A percentile compares a stretch with the other conserved stretches of the same genome.
Evolutionary conservation across 2,329 filamentous ascomycete genomes (phyloP).

Genomic region (Zymoseptoria ardabiliae): DNA sequence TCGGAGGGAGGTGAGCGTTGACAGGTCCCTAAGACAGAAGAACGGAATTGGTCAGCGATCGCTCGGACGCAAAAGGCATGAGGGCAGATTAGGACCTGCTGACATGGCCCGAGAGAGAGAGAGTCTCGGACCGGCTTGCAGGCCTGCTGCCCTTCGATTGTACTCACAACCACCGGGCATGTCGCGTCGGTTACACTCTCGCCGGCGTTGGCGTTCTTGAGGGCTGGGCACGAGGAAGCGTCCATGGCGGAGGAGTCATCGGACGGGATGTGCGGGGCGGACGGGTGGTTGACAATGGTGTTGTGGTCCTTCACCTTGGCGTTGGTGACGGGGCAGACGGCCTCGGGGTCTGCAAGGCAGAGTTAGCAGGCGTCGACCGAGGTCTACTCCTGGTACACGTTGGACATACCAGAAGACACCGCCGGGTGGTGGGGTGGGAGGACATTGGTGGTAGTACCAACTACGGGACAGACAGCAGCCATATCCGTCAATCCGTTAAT

Average conservation of each 20-base stretch:
- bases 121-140: too few relatives aligned
- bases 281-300: slow-evolving; percentile 35
- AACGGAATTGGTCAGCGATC: too few relatives aligned
- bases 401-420: slow-evolving; percentile 11
- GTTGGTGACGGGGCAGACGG: slow-evolving; percentile 40
- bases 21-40: too few relatives aligned
- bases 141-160: too few relatives aligned
- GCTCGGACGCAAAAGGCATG: too few relatives aligned
- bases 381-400: neutral
- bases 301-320: slow-evolving; percentile 41
- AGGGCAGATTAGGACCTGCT: too few relatives aligned
- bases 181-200: slow-evolving; percentile 37
- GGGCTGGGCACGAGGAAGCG: slow-evolving; percentile 36
- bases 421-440: slow-evolving; percentile 39
- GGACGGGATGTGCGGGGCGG: slow-evolving; percentile 25
- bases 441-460: slow-evolving; percentile 37
- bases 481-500: too few relatives aligned
- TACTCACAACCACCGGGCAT: slow-evolving; percentile 39
- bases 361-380: neutral
- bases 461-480: slow-evolving; percentile 24
- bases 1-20: slow-evolving; percentile 33
- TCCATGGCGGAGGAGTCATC: slow-evolving; percentile 21
- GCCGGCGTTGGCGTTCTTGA: slow-evolving; percentile 34
- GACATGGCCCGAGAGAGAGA: too few relatives aligned
- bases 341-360: slow-evolving; percentile 29